Evolutionary conservation across 2,329 filamentous ascomycete species (phyloP), one percentile per base, ranked within the genome.

Genomic region (Xylaria sp.): DNA sequence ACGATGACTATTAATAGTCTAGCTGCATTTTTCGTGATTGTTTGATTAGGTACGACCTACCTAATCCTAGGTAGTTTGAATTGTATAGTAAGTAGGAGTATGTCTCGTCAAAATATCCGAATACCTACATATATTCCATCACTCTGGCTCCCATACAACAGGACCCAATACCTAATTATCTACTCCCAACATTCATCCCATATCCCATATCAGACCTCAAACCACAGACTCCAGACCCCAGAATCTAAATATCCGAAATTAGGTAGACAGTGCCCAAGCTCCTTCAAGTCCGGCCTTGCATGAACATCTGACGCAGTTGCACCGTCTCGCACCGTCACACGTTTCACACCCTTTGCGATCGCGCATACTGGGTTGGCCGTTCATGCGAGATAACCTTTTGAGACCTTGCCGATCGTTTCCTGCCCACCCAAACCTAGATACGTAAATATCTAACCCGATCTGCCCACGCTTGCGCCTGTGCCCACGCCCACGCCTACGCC

Each of bases 361-460:
- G 45, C 54, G 19, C 39, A 27, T n/a, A 50, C 36, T 21, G 36
- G 59, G 42, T 54, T 19, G 34, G 48, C 24, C 39, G 50, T 34
- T 39, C 30, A 60, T 64, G 60, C 61, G 53, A 62, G 36, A 64
- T 47, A 69, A 32, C 60, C 51, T 53, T 60, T 30, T 12, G 30
- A 34, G 30, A 59, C 57, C 64, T 48, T 64, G 68, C 45, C 64
- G 42, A 55, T 39, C 47, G n/a, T 59, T 61, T 14, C 45, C 62
- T 59, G 55, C 60, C 63, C 60, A n/a, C 32, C 61, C 6, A 48
- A 62, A 56, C 36, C 51, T 56, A 61, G 53, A 51, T 21, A 11
- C 17, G 61, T 59, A 64, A 51, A 48, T 62, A 67, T 55, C 64
- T 19, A 54, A 32, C 45, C 65, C 57, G 39, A 53, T 47, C 68